Conservation (phyloP, 2,329 filamentous ascomycete genomes). For the Curvularia verruculosa region DNA sequence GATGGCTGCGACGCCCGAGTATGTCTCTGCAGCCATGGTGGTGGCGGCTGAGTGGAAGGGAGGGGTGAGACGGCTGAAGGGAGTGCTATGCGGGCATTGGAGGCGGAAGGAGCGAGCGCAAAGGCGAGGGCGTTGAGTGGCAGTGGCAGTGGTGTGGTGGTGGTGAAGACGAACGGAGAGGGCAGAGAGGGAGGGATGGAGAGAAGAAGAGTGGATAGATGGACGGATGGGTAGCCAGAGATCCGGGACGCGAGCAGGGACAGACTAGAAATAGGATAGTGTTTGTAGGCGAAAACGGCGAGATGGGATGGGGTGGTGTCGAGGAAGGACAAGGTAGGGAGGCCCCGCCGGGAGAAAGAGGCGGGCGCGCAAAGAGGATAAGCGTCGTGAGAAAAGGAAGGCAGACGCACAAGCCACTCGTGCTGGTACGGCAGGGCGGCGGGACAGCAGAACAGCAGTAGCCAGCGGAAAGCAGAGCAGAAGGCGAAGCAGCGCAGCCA, state of each 20-base stretch:
- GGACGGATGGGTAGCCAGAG: neutral
- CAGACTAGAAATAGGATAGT: neutral
- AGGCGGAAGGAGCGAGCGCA: conserved; percentile 21
- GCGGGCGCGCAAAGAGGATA: conserved; percentile 10
- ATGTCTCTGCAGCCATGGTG: conserved; percentile 46
- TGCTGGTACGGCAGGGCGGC: neutral
- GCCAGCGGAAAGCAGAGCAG: neutral
- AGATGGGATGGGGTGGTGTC: conserved; percentile 11
- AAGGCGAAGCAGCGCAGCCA: neutral
- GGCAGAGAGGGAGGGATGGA: neutral
- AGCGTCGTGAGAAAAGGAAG: conserved; percentile 1
- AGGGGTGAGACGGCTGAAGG: conserved; percentile 18
- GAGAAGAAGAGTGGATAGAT: neutral
- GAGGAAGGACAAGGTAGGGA: conserved; percentile 9
- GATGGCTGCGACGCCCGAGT: conserved; percentile 49
- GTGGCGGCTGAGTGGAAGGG: conserved; percentile 17
- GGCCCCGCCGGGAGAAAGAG: conserved; percentile 11
- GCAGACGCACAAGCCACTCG: conserved; percentile 3
- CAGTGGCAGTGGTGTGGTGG: too few species aligned
- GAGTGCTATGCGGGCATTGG: conserved; percentile 46
- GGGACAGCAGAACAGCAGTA: neutral
- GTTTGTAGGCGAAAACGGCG: conserved; percentile 3
- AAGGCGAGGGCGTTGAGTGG: neutral
- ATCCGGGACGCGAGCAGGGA: conserved; percentile 1
- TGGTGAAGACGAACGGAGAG: neutral